Evolutionary conservation across 306 rosid species (phyloP), one percentile per base, ranked within the genome.

Genomic region (Dicorynia guianensis): DNA sequence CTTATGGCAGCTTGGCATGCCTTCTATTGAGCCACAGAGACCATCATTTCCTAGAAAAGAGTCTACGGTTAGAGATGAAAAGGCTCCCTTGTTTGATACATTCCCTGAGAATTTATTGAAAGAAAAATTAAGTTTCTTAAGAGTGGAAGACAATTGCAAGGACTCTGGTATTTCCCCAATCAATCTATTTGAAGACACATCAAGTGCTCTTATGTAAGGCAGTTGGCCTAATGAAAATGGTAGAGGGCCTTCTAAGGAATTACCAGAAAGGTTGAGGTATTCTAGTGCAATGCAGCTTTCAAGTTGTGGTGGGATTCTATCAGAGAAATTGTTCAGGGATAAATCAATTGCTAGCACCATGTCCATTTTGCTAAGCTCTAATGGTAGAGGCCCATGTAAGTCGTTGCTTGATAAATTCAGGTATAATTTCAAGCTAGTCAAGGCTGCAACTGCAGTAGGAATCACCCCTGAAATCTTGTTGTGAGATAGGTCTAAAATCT

Each of bases 351-450:
- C 89, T 15, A 95, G 87, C 36, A 95, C 91, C 99, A 95, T 92
- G 48, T 92, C 93, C 99, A 95, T 95, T 89, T 95, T 95, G 72
- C 93, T 89, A 20, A 95, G 83, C 80, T 95, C 97, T 56, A 92
- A 81, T 68, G 97, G 97, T 8, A 95, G 42, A 35, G 80, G 63
- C 5, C 99, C 97, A 30, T 79, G 54, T 48, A 95, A 80, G 82
- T 77, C 62, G 66, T 90, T 95, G 63, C 85, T 86, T 30, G 99
- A 95, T 64, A 92, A 75, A 57, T 92, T 92, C 89, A 95, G 69
- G 84, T 90, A 89, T 5, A 95, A 74, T 78, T 95, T 95, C 96
- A 95, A 86, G 88, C 97, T 95, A n/a, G 81, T 69, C 85, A 95
- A 81, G 53, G 90, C 86, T 44, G 97, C 93, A 76, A 94, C 89